A percentile compares a stretch with the other conserved stretches of the same genome.
Conservation (phyloP, 2,329 filamentous ascomycete species). For the Rhexocercosporidium sp. region DNA sequence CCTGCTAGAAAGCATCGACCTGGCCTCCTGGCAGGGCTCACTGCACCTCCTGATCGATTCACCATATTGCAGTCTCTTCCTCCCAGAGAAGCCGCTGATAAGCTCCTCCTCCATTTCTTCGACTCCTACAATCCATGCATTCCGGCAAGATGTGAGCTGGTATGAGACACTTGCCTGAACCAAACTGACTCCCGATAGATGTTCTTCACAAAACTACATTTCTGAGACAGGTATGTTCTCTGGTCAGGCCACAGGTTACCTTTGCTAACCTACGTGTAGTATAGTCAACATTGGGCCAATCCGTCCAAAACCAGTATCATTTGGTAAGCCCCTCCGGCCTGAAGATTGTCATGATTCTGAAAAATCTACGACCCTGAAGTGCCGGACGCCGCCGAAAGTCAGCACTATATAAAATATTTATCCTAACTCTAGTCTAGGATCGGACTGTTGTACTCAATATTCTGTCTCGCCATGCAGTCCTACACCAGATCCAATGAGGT, state of each 20-base stretch:
- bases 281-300: constrained; percentile 54
- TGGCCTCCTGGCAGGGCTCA: constrained; percentile 43
- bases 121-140: constrained; percentile 57
- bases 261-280: constrained; percentile 35
- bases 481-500: constrained; percentile 51
- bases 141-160: constrained; percentile 44
- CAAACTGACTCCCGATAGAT: constrained; percentile 45
- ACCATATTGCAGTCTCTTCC: constrained; percentile 53
- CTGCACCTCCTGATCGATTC: constrained; percentile 47
- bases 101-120: constrained; percentile 59
- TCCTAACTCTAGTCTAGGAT: constrained; percentile 43
- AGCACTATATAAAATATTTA: neutral
- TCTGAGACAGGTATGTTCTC: constrained; percentile 45
- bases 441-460: constrained; percentile 49
- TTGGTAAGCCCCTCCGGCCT: constrained; percentile 33
- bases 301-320: constrained; percentile 48
- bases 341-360: neutral
- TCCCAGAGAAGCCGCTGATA: constrained; percentile 51
- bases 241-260: neutral
- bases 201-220: constrained; percentile 59
- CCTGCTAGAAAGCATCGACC: constrained; percentile 26
- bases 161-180: neutral
- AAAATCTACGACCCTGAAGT: neutral
- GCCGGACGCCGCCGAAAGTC: neutral
- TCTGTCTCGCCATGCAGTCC: constrained; percentile 45